A percentile compares a stretch with the other conserved stretches of the same genome.
Evolutionary conservation across 148 eudicot species (phyloP).

Genomic region (Arbutus unedo): DNA sequence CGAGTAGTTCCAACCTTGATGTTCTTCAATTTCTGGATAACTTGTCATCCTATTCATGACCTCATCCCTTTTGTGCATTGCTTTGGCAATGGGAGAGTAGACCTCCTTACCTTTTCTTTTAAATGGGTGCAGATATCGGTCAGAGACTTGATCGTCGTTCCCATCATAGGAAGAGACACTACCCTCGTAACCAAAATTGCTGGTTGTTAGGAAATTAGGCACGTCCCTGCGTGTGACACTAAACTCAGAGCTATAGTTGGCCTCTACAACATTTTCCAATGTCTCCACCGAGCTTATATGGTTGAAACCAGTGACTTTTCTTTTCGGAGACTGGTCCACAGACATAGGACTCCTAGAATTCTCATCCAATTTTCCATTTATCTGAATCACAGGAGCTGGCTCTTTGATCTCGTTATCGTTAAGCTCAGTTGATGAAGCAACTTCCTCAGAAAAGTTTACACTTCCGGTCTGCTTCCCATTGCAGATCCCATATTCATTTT

Average conservation of each 20-base stretch:
- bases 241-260: constrained; percentile 19
- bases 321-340: constrained; percentile 27
- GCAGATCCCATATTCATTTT: not conserved
- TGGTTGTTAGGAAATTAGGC: constrained; percentile 31
- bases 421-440: constrained; percentile 16
- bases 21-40: constrained; percentile 24
- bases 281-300: constrained; percentile 28
- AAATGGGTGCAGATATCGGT: constrained; percentile 14
- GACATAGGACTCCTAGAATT: constrained; percentile 17
- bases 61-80: constrained; percentile 22
- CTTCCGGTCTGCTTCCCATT: constrained; percentile 13
- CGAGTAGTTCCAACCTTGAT: constrained; percentile 20
- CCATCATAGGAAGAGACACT: constrained; percentile 79
- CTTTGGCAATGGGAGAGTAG: constrained; percentile 15
- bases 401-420: constrained; percentile 9
- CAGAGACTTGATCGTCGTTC: constrained; percentile 45
- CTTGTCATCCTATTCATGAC: constrained; percentile 9
- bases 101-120: constrained; percentile 30
- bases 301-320: constrained; percentile 19
- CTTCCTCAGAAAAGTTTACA: not conserved
- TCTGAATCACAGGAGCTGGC: constrained; percentile 18
- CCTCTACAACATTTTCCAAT: constrained; percentile 24
- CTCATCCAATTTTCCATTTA: constrained; percentile 11
- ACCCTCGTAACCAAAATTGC: constrained; percentile 51
- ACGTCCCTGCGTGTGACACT: constrained; percentile 15